Conservation (phyloP, 1,284 basidiomycete species). For the Naganishia liquefaciens region DNA sequence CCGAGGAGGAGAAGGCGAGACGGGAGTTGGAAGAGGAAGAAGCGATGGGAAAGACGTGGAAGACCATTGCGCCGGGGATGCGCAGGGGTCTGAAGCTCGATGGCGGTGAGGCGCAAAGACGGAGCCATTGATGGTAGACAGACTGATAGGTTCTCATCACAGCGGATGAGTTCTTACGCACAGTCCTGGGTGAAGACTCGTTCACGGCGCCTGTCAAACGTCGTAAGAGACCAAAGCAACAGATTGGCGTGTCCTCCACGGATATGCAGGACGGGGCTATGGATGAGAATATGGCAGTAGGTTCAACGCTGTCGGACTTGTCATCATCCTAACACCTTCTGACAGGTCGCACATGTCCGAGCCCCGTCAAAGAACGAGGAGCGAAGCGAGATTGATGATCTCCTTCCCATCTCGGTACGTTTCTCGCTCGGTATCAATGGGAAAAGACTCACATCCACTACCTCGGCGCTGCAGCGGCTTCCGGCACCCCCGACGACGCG, state of each 20-base stretch:
- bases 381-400: conserved; percentile 70
- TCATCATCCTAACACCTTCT: no score
- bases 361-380: conserved; percentile 23
- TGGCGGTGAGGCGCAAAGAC: conserved; percentile 36
- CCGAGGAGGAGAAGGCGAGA: conserved; percentile 47
- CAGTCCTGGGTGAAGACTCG: conserved; percentile 47
- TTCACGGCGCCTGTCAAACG: conserved; percentile 47
- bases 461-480: conserved; percentile 42
- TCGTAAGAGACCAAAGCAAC: conserved; percentile 42
- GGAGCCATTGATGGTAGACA: not conserved
- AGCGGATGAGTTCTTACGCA: conserved; percentile 51
- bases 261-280: conserved; percentile 24
- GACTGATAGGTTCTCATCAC: not conserved
- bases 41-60: conserved; percentile 51
- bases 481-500: conserved; percentile 49
- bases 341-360: no score
- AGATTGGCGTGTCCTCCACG: conserved; percentile 32
- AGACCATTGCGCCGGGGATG: conserved; percentile 46
- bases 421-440: not conserved
- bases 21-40: conserved; percentile 43
- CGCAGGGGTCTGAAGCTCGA: conserved; percentile 48
- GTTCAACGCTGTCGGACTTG: not conserved
- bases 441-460: conserved; percentile 28
- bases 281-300: conserved; percentile 36
- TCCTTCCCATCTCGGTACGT: conserved; percentile 74